These are phyloP conservation scores for Stenocarpella maydis DNA, from an alignment of 2,329 filamentous ascomycete species.

Conservation along the genomic window DNA sequence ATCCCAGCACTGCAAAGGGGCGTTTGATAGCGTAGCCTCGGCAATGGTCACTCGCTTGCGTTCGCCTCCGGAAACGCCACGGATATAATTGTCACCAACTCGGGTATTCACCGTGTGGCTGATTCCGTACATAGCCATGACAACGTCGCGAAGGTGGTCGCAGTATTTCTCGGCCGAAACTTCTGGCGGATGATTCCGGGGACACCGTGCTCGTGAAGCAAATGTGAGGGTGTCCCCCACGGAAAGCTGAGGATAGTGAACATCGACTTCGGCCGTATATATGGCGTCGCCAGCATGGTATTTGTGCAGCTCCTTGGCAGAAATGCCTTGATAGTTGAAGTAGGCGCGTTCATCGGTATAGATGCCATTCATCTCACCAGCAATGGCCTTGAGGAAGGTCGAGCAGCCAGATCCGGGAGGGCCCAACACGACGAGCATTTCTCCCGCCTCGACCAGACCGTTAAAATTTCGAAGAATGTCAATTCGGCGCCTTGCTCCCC, in stretches of 20 bases:
- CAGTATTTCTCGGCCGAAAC: conserved; percentile 63
- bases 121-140: conserved; percentile 80
- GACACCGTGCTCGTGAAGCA: conserved; percentile 74
- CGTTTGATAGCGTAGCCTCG: conserved; percentile 65
- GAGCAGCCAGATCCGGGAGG: conserved; percentile 80
- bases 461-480: conserved; percentile 75
- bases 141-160: conserved; percentile 72
- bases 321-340: conserved; percentile 83
- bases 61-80: conserved; percentile 79
- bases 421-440: conserved; percentile 81
- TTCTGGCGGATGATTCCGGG: conserved; percentile 66
- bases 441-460: conserved; percentile 72
- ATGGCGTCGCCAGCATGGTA: conserved; percentile 85
- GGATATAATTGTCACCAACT: conserved; percentile 78
- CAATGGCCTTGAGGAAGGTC: conserved; percentile 84
- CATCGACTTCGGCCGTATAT: conserved; percentile 85
- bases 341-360: conserved; percentile 74
- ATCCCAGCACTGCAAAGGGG: conserved; percentile 72
- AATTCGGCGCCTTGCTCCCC: conserved; percentile 47
- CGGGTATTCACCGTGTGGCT: conserved; percentile 77
- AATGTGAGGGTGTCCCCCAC: conserved; percentile 84
- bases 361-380: conserved; percentile 84
- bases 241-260: conserved; percentile 79
- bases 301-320: conserved; percentile 77
- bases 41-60: conserved; percentile 72